Evolutionary conservation across 1,284 basidiomycete genomes (phyloP).

Genomic region (Papiliotrema laurentii): DNA sequence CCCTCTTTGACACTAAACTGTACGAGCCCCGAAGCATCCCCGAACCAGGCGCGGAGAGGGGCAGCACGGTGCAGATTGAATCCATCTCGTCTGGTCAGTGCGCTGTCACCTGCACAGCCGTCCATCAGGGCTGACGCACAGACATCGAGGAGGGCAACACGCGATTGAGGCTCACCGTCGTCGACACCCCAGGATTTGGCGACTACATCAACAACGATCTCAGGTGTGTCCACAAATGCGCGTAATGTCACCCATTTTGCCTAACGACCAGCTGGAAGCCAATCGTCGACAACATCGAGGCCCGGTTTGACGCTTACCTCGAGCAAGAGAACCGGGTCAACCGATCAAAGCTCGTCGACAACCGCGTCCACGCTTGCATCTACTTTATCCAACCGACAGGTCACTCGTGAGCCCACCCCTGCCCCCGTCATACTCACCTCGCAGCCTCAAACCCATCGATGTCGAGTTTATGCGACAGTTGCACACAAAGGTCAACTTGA

Average conservation of each 20-base stretch:
- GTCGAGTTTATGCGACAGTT: conserved; percentile 96
- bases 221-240: conserved; percentile 56
- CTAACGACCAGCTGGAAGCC: conserved; percentile 75
- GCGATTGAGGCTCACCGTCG: conserved; percentile 89
- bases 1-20: conserved; percentile 90
- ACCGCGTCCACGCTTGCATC: conserved; percentile 63
- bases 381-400: conserved; percentile 98
- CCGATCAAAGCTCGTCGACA: conserved; percentile 51
- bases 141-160: conserved; percentile 98
- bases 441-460: conserved; percentile 88
- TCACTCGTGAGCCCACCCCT: conserved; percentile 66
- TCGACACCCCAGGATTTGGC: conserved; percentile 93
- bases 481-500: conserved; percentile 93
- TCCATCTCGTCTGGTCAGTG: conserved; percentile 86
- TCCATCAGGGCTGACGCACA: conserved; percentile 43
- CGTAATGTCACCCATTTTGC: too few relatives aligned
- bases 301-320: conserved; percentile 90
- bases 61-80: conserved; percentile 91
- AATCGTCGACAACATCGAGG: conserved; percentile 93
- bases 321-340: conserved; percentile 98
- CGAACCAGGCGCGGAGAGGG: conserved; percentile 75
- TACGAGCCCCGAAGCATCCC: conserved; percentile 81
- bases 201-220: conserved; percentile 98
- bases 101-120: not conserved
- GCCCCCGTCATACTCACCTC: conserved; percentile 4